These are phyloP conservation scores for Diospyros lotus DNA, from an alignment of 148 eudicot species.

Conservation along the genomic window DNA sequence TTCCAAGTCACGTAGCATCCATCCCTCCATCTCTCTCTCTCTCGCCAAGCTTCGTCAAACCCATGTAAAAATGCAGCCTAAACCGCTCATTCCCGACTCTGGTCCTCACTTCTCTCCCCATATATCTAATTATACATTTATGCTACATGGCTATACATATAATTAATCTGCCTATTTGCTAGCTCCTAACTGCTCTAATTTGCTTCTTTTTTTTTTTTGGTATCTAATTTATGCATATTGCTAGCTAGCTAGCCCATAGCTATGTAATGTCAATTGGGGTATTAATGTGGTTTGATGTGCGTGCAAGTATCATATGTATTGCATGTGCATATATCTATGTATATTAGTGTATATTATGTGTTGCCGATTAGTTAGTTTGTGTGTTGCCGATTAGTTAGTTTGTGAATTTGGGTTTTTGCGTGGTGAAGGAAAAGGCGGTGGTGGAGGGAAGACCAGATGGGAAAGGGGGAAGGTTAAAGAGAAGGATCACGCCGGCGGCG, in stretches of 20 bases:
- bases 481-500: neutral
- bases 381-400: too few relatives aligned
- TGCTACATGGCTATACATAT: too few relatives aligned
- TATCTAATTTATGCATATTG: too few relatives aligned
- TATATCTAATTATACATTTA: neutral
- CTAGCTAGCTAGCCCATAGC: too few relatives aligned
- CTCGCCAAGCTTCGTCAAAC: neutral
- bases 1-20: neutral
- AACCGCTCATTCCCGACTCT: neutral
- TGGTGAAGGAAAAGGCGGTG: constrained; percentile 3
- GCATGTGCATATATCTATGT: neutral
- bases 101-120: constrained; percentile 1
- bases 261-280: too few relatives aligned
- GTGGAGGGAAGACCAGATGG: neutral
- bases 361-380: too few relatives aligned
- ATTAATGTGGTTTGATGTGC: too few relatives aligned
- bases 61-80: neutral
- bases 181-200: too few relatives aligned
- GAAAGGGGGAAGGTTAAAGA: neutral
- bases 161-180: too few relatives aligned
- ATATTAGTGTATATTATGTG: too few relatives aligned
- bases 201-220: too few relatives aligned
- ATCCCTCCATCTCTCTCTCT: neutral
- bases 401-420: neutral
- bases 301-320: neutral